These are phyloP conservation scores for Yamadazyma ubonensis DNA, from an alignment of 805 yeast genomes.

Conservation along the genomic window DNA sequence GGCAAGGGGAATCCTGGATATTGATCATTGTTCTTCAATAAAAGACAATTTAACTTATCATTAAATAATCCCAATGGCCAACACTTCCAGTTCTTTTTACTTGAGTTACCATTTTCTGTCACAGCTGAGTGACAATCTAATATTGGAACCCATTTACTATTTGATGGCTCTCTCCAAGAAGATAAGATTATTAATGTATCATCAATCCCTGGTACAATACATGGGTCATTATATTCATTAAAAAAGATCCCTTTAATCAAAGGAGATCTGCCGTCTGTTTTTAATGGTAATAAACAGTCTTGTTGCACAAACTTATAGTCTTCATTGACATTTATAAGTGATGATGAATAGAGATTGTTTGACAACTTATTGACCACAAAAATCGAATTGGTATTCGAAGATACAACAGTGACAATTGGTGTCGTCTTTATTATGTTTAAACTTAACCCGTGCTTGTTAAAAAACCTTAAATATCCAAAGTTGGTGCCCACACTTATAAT, in stretches of 20 bases:
- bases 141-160: slow-evolving; percentile 86
- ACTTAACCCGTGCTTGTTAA: slow-evolving; percentile 72
- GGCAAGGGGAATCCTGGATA: slow-evolving; percentile 87
- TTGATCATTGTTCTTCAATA: slow-evolving; percentile 59
- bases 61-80: slow-evolving; percentile 86
- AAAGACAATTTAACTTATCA: slow-evolving; percentile 70
- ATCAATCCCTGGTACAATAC: slow-evolving; percentile 70
- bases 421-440: slow-evolving; percentile 64
- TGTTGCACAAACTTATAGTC: slow-evolving; percentile 38
- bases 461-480: slow-evolving; percentile 69
- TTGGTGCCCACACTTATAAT: slow-evolving; percentile 70
- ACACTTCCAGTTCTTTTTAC: slow-evolving; percentile 55
- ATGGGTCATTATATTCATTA: slow-evolving; percentile 87
- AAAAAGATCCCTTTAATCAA: slow-evolving; percentile 73
- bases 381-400: slow-evolving; percentile 56
- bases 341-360: slow-evolving; percentile 41
- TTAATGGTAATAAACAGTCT: slow-evolving; percentile 37
- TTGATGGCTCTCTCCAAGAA: slow-evolving; percentile 74
- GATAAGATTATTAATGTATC: slow-evolving; percentile 68
- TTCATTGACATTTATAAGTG: slow-evolving; percentile 47
- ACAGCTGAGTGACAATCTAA: slow-evolving; percentile 53
- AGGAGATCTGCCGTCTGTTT: slow-evolving; percentile 21
- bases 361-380: slow-evolving; percentile 45
- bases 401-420: slow-evolving; percentile 72
- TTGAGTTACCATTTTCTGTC: slow-evolving; percentile 48